These are phyloP conservation scores for Plantago elongata DNA, from an alignment of 257 asterid species.

Conservation along the genomic window DNA sequence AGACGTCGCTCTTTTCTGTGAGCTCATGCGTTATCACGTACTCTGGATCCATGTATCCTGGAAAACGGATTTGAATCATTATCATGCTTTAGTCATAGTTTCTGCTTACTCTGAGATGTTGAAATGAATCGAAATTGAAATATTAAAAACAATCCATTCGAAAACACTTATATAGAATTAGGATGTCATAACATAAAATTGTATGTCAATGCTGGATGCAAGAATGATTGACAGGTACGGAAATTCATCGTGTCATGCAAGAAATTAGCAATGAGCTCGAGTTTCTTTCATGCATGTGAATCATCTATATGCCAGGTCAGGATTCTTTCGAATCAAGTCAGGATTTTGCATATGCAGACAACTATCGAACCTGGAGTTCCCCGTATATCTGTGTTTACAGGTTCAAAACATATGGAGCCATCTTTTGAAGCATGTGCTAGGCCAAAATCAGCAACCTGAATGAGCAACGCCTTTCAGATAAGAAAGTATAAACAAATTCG, in stretches of 20 bases:
- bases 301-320: too few species aligned
- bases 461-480: conserved; percentile 3
- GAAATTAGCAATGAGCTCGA: too few species aligned
- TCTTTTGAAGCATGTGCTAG: conserved; percentile 92
- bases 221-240: too few species aligned
- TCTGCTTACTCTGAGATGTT: not conserved
- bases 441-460: conserved; percentile 96
- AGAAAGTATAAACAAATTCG: not conserved
- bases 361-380: conserved; percentile 83
- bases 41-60: conserved; percentile 94
- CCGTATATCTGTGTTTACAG: conserved; percentile 82
- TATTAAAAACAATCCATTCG: not conserved
- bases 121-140: not conserved
- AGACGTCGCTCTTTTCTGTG: conserved; percentile 86
- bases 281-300: too few species aligned
- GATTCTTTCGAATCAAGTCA: too few species aligned
- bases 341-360: too few species aligned
- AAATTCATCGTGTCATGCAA: too few species aligned
- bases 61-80: conserved; percentile 11
- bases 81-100: not conserved
- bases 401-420: conserved; percentile 88
- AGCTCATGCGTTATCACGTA: conserved; percentile 78
- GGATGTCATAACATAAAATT: too few species aligned
- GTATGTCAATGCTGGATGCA: too few species aligned
- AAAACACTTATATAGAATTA: too few species aligned